Base-by-base conservation (phyloP, 352 stramenopile genomes). In the Blastocystis sp. region DNA sequence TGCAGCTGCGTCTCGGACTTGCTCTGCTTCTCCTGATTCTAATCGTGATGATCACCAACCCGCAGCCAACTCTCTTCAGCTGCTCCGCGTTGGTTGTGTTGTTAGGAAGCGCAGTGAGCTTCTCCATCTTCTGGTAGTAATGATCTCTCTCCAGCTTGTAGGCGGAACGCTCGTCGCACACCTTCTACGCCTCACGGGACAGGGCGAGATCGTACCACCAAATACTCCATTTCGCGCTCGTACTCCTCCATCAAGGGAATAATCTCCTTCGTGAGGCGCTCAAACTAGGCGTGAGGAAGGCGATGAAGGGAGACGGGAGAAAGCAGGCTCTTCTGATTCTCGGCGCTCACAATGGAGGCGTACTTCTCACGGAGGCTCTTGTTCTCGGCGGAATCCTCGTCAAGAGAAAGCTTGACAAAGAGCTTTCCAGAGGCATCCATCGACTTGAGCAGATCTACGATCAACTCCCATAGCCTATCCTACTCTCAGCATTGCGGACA, bases 81-180 rank as follows among this genome's bases (percentile, higher is more conserved):
- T 69, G 40, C n/a, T 84, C 74, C 19, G 54, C 17, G 34, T 84
- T 45, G 17, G 14, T 17, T 6, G 7, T 10, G 45, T n/a, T 38
- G 40, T 40, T 21, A 17, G 19, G 38, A 14, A 43, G 34, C 19
- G 52, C 54, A 9, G 11, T 48, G 28, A 84, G 38, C 34, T 69
- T 84, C 74, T 84, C 74, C 74, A 84, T 84, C 40, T 84, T 84
- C n/a, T 38, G 21, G 60, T 84, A 43, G 61, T 84, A 84, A 34
- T 84, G 74, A 69, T 84, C 74, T 38, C 74, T 52, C 61, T 84
- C 74, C 4, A 84, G 28, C 74, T 84, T 84, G 54, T 52, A 84
- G 42, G 52, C 4, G 1, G 74, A 68, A 70, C 74, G 74, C 60
- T 84, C 74, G 40, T 84, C 74, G 45, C 74, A 84, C 11, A 84